phyloP scores from a whole-genome alignment of 169 alveolate genomes.

The Plasmodium yoelii region DNA sequence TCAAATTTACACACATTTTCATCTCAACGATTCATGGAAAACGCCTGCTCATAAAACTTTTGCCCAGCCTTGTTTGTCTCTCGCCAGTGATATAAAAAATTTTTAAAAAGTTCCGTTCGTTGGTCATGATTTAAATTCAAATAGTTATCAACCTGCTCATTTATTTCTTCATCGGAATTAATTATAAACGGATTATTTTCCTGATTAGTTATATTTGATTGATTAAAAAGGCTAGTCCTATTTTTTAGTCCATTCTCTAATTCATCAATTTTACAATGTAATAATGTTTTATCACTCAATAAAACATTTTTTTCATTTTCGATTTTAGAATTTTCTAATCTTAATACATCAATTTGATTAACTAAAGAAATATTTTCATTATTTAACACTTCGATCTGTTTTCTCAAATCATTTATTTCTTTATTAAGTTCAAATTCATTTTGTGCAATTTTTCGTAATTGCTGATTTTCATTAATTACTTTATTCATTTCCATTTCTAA shows the following conservation, averaged over 20 bases:
- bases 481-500: slow-evolving; percentile 73
- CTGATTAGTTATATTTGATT: background rate
- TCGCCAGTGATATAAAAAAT: slow-evolving; percentile 68
- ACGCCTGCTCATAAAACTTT: slow-evolving; percentile 57
- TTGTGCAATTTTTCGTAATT: slow-evolving; percentile 48
- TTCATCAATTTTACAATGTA: slow-evolving; percentile 74
- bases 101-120: slow-evolving; percentile 65
- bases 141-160: slow-evolving; percentile 46
- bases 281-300: slow-evolving; percentile 57
- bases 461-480: slow-evolving; percentile 50
- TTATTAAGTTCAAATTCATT: slow-evolving; percentile 42
- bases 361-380: slow-evolving; percentile 41
- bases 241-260: slow-evolving; percentile 59
- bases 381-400: slow-evolving; percentile 50
- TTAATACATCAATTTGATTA: slow-evolving; percentile 49
- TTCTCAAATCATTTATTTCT: slow-evolving; percentile 67
- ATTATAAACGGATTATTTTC: slow-evolving; percentile 54
- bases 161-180: slow-evolving; percentile 54
- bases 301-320: slow-evolving; percentile 75
- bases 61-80: slow-evolving; percentile 75
- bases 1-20: background rate
- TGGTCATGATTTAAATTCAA: slow-evolving; percentile 65
- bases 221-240: slow-evolving; percentile 3
- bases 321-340: slow-evolving; percentile 72
- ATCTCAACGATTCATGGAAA: background rate